phyloP scores from a whole-genome alignment of 768 basidiomycete genomes.

The Amylocystis lapponica region DNA sequence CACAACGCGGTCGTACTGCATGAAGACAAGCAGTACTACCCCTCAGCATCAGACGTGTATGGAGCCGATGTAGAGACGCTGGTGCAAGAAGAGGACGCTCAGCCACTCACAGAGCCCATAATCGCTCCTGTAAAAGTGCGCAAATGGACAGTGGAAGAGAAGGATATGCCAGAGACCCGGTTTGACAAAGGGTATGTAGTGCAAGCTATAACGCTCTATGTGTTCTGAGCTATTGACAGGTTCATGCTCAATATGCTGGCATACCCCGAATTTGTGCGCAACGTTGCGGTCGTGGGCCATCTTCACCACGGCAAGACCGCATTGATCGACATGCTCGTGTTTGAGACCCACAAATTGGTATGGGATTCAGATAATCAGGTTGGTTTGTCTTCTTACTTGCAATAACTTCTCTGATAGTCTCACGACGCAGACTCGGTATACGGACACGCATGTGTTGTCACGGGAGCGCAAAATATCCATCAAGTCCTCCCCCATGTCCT shows the following conservation, averaged over 20 bases:
- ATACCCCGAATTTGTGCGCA: constrained; percentile 92
- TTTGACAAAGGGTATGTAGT: constrained; percentile 91
- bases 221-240: constrained; percentile 33
- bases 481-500: constrained; percentile 95
- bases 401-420: constrained; percentile 4
- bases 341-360: constrained; percentile 91
- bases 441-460: constrained; percentile 90
- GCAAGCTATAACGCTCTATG: not conserved
- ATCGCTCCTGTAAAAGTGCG: constrained; percentile 92
- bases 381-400: constrained; percentile 21
- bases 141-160: constrained; percentile 93
- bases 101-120: constrained; percentile 92
- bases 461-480: constrained; percentile 88
- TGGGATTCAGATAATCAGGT: constrained; percentile 93
- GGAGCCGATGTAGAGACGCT: constrained; percentile 92
- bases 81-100: constrained; percentile 97
- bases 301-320: constrained; percentile 98
- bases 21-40: constrained; percentile 98
- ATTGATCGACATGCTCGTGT: constrained; percentile 93
- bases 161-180: constrained; percentile 93
- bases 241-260: constrained; percentile 89
- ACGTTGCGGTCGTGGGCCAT: constrained; percentile 94
- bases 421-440: constrained; percentile 72
- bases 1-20: constrained; percentile 86
- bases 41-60: constrained; percentile 87